phyloP scores from a whole-genome alignment of 228 moss, liverwort and hornwort genomes.

The Sphagnum fallax region DNA sequence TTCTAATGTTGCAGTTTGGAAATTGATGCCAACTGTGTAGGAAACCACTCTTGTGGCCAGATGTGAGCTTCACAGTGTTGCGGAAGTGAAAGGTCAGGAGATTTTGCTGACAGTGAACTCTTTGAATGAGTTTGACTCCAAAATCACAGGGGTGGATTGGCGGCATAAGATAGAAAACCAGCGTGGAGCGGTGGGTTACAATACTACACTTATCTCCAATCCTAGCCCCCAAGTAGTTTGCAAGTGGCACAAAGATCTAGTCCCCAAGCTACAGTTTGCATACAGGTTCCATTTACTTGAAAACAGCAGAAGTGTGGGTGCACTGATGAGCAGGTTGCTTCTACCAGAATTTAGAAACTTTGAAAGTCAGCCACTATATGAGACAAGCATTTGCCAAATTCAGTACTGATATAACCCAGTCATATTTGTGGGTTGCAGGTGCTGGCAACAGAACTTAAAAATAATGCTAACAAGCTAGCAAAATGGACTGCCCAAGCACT shows the following conservation, averaged over 20 bases:
- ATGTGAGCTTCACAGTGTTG: slow-evolving; percentile 93
- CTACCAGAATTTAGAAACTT: too few relatives aligned
- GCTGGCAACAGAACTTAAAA: slow-evolving; percentile 90
- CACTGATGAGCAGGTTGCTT: too few relatives aligned
- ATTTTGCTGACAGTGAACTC: slow-evolving; percentile 83
- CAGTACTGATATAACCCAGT: too few relatives aligned
- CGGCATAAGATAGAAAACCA: slow-evolving; percentile 98
- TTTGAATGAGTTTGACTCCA: slow-evolving; percentile 94
- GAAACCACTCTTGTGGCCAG: slow-evolving; percentile 91
- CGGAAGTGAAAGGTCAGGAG: slow-evolving; percentile 92
- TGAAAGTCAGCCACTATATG: too few relatives aligned
- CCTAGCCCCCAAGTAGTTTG: too few relatives aligned
- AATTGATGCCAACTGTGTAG: slow-evolving; percentile 13
- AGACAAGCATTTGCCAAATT: too few relatives aligned
- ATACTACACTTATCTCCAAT: too few relatives aligned
- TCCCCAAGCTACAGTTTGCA: too few relatives aligned
- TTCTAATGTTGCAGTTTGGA: too few relatives aligned
- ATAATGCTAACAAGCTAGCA: slow-evolving; percentile 96
- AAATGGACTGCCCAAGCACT: slow-evolving; percentile 99
- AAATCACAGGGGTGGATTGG: slow-evolving; percentile 98
- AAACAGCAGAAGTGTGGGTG: too few relatives aligned
- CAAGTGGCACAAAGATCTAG: too few relatives aligned
- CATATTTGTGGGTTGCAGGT: slow-evolving; percentile 33
- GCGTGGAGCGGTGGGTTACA: slow-evolving; percentile 76
- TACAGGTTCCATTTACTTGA: too few relatives aligned